Percentiles rank a stretch among this genome's conserved stretches.
phyloP scores from a whole-genome alignment of 2,329 filamentous ascomycete species.

The Grosmannia serpens region DNA sequence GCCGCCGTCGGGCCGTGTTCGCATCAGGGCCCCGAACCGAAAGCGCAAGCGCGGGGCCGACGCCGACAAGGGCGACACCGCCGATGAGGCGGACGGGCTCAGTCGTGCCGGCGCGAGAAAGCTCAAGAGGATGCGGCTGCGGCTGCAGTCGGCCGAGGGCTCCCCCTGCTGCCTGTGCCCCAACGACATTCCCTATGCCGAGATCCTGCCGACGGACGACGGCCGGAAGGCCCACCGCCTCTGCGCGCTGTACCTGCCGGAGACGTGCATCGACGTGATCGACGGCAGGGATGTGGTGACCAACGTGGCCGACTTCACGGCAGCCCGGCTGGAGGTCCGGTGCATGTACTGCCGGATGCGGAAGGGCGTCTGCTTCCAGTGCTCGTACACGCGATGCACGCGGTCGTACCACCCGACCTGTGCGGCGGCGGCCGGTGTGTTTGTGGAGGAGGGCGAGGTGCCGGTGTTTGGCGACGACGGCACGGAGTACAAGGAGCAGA shows the following conservation, averaged over 20 bases:
- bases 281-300: conserved; percentile 63
- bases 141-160: conserved; percentile 27
- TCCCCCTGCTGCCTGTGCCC: conserved; percentile 79
- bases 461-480: conserved; percentile 85
- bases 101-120: conserved; percentile 24
- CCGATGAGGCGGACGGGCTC: not conserved
- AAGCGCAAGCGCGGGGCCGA: conserved; percentile 42
- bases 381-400: conserved; percentile 87
- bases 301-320: conserved; percentile 71
- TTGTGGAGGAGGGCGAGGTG: conserved; percentile 77
- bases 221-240: conserved; percentile 77
- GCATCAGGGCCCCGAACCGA: conserved; percentile 26
- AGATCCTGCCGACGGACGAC: conserved; percentile 78
- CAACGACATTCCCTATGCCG: conserved; percentile 72
- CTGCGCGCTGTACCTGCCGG: conserved; percentile 83
- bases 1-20: conserved; percentile 51
- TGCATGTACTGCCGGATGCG: conserved; percentile 92
- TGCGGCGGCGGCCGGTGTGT: conserved; percentile 80
- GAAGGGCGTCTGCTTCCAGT: conserved; percentile 93
- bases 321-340: conserved; percentile 80
- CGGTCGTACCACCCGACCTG: conserved; percentile 93
- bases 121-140: conserved; percentile 68
- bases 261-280: conserved; percentile 71
- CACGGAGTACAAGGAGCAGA: conserved; percentile 82
- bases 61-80: conserved; percentile 24